Base-by-base conservation (phyloP, 2,329 filamentous ascomycete species). In the Epicoccum nigrum region DNA sequence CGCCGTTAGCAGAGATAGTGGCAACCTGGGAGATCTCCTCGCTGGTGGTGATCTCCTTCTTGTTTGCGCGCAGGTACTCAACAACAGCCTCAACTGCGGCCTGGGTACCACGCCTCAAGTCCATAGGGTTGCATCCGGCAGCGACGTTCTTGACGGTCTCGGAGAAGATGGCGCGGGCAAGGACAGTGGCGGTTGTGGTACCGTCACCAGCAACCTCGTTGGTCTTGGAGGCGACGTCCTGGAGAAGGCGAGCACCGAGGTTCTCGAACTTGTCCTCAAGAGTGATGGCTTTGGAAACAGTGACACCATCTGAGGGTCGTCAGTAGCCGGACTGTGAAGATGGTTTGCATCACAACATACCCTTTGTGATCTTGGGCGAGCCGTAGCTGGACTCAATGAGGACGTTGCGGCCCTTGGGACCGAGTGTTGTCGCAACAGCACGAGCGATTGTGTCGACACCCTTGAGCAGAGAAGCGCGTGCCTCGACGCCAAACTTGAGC, bases 131-230 rank as follows among this genome's bases (percentile, higher is more conserved):
- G 88, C 94, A 99, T 73, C 94, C 94, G 59, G 94, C 94, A 63
- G 94, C 94, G 62, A 99, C 94, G 77, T 99, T 99, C 88, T 99
- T 99, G 76, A 97, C 94, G 47, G 93, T 97, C 85, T 99, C 94
- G 77, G 94, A 96, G 86, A 99, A 99, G 80, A 99, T 99, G 76
- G 92, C 90, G 68, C 92, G 90, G 67, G 92, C 94, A 64, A 99
- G 90, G 64, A 97, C 94, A 60, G 94, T 99, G 62, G 94, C 94
- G 62, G 92, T 96, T 62, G 94, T 99, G 69, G 94, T 99, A 79
- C 94, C 94, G 77, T 99, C 94, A 88, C 94, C 94, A 64, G 94
- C 94, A 67, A 92, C 87, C 81, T 99, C 94, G 83, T 99, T 99
- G 74, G 94, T 99, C 87, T 99, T 99, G 73, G 90, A 94, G 70